Evolutionary conservation across 768 basidiomycete species (phyloP).

Genomic region (Russula sp.): DNA sequence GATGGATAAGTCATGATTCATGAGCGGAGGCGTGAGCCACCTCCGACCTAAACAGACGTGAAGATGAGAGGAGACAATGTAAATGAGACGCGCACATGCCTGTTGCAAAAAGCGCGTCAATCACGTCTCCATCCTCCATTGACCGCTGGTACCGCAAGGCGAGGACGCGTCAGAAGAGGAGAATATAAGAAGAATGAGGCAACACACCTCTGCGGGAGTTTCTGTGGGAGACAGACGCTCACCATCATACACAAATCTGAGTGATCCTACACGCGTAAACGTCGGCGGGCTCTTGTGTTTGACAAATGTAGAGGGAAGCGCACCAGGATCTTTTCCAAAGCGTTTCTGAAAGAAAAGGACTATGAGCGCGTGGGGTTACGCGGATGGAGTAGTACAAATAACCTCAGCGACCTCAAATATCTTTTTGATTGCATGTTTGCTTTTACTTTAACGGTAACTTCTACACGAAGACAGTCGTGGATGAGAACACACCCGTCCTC

Average conservation of each 20-base stretch:
- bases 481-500: not conserved
- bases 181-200: not conserved
- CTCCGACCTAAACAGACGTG: conserved; percentile 17
- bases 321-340: conserved; percentile 28
- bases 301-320: conserved; percentile 8
- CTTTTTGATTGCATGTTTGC: conserved; percentile 29
- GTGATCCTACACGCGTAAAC: conserved; percentile 20
- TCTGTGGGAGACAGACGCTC: conserved; percentile 25
- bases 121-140: conserved; percentile 29
- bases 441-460: conserved; percentile 28
- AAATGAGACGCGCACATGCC: conserved; percentile 8
- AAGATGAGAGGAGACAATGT: not conserved
- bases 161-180: conserved; percentile 10
- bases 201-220: conserved; percentile 25
- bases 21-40: not conserved
- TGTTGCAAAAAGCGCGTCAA: conserved; percentile 29
- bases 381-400: not conserved
- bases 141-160: conserved; percentile 3
- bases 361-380: not conserved
- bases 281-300: not conserved
- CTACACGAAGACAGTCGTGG: not conserved
- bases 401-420: conserved; percentile 30
- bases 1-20: conserved; percentile 7
- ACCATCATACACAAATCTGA: conserved; percentile 28
- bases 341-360: conserved; percentile 13